Evolutionary conservation across 331 rosid genomes (phyloP).

Genomic region (Malus hybrid): DNA sequence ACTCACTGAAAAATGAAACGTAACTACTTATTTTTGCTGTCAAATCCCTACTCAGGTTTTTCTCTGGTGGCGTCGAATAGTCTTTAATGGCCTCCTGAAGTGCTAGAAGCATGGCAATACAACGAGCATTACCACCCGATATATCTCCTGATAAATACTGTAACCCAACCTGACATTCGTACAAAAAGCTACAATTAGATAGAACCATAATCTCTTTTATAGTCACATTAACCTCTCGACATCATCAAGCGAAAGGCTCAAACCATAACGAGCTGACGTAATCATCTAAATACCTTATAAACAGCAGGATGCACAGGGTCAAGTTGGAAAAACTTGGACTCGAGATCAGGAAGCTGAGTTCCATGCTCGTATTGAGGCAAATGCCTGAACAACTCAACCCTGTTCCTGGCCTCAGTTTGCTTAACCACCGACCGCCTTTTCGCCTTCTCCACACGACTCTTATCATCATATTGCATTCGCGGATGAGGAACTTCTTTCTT

Average conservation of each 20-base stretch:
- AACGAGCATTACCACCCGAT: constrained; percentile 78
- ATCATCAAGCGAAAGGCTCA: background rate
- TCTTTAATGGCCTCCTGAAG: constrained; percentile 72
- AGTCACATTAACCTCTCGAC: background rate
- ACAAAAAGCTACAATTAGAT: background rate
- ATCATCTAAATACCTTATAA: constrained; percentile 52
- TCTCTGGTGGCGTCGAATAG: constrained; percentile 52
- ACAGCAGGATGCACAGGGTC: constrained; percentile 82
- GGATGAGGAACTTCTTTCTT: constrained; percentile 97
- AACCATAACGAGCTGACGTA: background rate
- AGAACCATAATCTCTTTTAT: background rate
- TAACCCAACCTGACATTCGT: constrained; percentile 72
- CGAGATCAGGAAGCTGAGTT: constrained; percentile 92
- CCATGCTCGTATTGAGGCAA: constrained; percentile 98
- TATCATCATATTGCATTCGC: constrained; percentile 94
- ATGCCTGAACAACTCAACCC: constrained; percentile 96
- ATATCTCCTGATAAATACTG: constrained; percentile 80
- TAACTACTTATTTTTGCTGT: constrained; percentile 74
- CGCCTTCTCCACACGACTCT: constrained; percentile 82
- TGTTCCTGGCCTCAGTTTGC: constrained; percentile 88
- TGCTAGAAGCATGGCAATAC: constrained; percentile 74
- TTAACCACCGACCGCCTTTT: constrained; percentile 79
- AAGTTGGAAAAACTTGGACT: constrained; percentile 77
- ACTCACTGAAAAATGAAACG: constrained; percentile 72
- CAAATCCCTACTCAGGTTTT: constrained; percentile 60